Evolutionary conservation across 768 basidiomycete genomes (phyloP).

Genomic region (Leccinum pellstonianum): DNA sequence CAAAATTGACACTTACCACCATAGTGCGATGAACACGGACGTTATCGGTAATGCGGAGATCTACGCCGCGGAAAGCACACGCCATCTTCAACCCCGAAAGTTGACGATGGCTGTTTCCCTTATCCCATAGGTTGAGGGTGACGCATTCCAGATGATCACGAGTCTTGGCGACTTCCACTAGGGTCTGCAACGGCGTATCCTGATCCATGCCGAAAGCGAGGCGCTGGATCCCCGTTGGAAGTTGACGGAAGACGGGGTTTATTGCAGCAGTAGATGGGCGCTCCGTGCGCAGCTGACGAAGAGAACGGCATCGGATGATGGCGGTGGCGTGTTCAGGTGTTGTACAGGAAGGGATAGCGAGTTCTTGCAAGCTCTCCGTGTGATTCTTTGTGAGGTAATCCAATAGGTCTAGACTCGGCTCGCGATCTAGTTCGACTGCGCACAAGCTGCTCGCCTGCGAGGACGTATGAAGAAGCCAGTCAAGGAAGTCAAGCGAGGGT

Average conservation of each 20-base stretch:
- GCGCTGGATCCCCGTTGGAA: conserved; percentile 51
- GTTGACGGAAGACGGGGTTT: conserved; percentile 43
- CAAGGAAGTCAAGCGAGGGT: conserved; percentile 60
- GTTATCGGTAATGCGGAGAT: conserved; percentile 50
- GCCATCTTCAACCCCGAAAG: conserved; percentile 57
- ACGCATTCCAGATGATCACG: conserved; percentile 45
- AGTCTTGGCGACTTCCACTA: conserved; percentile 54
- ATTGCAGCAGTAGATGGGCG: conserved; percentile 41
- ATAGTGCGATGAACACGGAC: conserved; percentile 52
- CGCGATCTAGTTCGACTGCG: conserved; percentile 57
- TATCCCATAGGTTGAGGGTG: conserved; percentile 54
- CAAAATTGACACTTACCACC: conserved; percentile 40
- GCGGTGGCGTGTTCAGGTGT: conserved; percentile 46
- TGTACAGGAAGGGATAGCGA: conserved; percentile 56
- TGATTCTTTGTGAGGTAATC: conserved; percentile 54
- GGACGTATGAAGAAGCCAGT: conserved; percentile 69
- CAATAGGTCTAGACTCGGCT: conserved; percentile 54
- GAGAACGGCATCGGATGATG: conserved; percentile 46
- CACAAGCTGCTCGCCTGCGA: conserved; percentile 42
- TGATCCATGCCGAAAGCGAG: conserved; percentile 61
- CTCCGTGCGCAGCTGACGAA: conserved; percentile 59
- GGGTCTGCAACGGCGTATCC: conserved; percentile 51
- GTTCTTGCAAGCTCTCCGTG: conserved; percentile 47
- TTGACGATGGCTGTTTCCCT: conserved; percentile 48
- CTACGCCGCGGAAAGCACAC: conserved; percentile 62